Evolutionary conservation across 129 eudicot genomes (phyloP).

Genomic region (Arctium lappa): DNA sequence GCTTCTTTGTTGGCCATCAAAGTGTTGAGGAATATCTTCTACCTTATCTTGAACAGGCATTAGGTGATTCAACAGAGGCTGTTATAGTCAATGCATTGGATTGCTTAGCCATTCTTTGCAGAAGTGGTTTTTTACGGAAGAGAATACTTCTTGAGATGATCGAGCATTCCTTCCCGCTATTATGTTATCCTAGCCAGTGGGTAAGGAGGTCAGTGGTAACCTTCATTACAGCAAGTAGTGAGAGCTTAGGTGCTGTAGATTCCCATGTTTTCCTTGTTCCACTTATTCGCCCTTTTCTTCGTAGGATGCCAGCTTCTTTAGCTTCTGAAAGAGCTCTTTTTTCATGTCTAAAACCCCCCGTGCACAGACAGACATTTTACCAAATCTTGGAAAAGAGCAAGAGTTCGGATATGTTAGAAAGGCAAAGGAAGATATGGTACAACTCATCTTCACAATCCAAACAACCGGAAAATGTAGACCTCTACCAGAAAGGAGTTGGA

Average conservation of each 20-base stretch:
- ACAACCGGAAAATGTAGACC: constrained; percentile 50
- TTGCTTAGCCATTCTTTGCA: constrained; percentile 73
- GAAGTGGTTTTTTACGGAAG: constrained; percentile 66
- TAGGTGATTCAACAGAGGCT: constrained; percentile 76
- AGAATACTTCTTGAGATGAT: constrained; percentile 83
- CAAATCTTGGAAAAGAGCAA: constrained; percentile 66
- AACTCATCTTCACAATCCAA: constrained; percentile 69
- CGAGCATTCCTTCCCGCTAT: constrained; percentile 77
- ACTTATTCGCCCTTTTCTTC: constrained; percentile 79
- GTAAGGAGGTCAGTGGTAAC: constrained; percentile 78
- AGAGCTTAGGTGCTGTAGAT: constrained; percentile 86
- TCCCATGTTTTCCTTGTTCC: constrained; percentile 92
- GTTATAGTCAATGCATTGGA: constrained; percentile 85
- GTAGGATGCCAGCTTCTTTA: constrained; percentile 82
- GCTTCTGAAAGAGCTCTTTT: constrained; percentile 77
- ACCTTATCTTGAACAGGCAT: constrained; percentile 94
- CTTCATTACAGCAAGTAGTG: constrained; percentile 90
- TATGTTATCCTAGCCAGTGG: constrained; percentile 96
- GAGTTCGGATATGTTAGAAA: constrained; percentile 96
- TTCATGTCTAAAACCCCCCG: constrained; percentile 82
- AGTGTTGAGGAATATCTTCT: constrained; percentile 97
- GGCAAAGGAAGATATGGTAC: constrained; percentile 98
- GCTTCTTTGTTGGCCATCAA: constrained; percentile 91
- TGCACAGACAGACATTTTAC: constrained; percentile 65
- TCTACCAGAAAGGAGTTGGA: constrained; percentile 45